Evolutionary conservation across 768 basidiomycete species (phyloP), one percentile per base, ranked within the genome.

Genomic region (Termitomyces sp.): DNA sequence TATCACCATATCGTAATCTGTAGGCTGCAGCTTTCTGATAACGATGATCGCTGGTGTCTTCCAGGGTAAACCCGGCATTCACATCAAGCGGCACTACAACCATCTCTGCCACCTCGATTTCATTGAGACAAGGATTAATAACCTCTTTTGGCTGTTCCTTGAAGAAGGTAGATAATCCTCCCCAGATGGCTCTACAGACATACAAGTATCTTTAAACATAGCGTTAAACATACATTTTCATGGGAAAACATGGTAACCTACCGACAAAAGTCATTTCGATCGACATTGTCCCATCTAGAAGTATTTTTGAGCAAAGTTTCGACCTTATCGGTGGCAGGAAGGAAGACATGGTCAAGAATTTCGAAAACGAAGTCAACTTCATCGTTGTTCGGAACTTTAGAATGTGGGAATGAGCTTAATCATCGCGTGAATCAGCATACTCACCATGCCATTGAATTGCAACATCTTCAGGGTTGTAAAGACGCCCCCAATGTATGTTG

Each of bases 381-480:
- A 20, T 81, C 82, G 3, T 73, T 63, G 16, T 77, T 82, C 0
- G 88, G 87, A 12, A 87, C 85, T 83, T 50, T 48, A 20, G 20
- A 22, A 20, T 48, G n/a, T 16, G 38, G 40, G 47, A 63, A 24
- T 68, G 53, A 60, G 43, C 58, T 52, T 28, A 47, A 33, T 45
- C 16, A 32, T 4, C 3, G 26, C 24, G 36, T 35, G 24, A 18
- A 33, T 9, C 10, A 30, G 42, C 44, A 36, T 26, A 64, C 78
- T 47, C 65, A 89, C 89, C 82, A 68, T 96, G 94, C 95, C 95
- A 98, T 58, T 92, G 85, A 36, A 94, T 80, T 56, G 83, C 79
- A 51, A 94, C 87, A 56, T 97, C 91, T 64, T 87, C 77, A 4
- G 87, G 74, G 56, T 89, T 83, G 70, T 88, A 92, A 32, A 90